phyloP scores from a whole-genome alignment of 352 stramenopile genomes.

The Pythium chondricola region DNA sequence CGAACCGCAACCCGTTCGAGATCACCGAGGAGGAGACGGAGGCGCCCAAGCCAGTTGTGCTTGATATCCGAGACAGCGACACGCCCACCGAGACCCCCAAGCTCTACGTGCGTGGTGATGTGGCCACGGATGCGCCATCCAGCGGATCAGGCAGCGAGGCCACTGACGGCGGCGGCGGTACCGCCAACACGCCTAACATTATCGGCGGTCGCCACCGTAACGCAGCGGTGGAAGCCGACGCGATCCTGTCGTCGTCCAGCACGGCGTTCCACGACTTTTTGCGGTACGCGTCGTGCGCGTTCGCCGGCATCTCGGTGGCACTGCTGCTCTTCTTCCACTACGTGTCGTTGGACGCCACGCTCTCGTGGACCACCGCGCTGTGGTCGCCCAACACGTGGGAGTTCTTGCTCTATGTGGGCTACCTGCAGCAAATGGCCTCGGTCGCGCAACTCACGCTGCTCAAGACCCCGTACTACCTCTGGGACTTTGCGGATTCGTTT shows the following conservation, averaged over 20 bases:
- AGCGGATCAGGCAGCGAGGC: slow-evolving; percentile 3
- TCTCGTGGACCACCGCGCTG: slow-evolving; percentile 28
- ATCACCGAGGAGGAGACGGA: slow-evolving; percentile 29
- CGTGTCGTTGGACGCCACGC: slow-evolving; percentile 37
- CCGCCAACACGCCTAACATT: slow-evolving; percentile 23
- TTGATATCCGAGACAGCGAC: background rate
- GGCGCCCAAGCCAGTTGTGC: slow-evolving; percentile 18
- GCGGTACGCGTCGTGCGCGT: slow-evolving; percentile 40
- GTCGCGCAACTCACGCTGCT: slow-evolving; percentile 53
- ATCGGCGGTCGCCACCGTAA: slow-evolving; percentile 51
- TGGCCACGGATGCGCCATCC: background rate
- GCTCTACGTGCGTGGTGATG: slow-evolving; percentile 13
- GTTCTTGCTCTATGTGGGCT: slow-evolving; percentile 61
- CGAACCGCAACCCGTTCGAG: slow-evolving; percentile 34
- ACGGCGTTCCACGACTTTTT: slow-evolving; percentile 51
- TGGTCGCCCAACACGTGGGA: slow-evolving; percentile 76
- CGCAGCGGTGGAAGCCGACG: slow-evolving; percentile 35
- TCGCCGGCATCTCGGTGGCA: slow-evolving; percentile 55
- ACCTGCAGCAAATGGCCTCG: slow-evolving; percentile 61
- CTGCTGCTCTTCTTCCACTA: slow-evolving; percentile 67
- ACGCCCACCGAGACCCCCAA: slow-evolving; percentile 1
- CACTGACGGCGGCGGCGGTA: background rate
- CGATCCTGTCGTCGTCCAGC: slow-evolving; percentile 33
- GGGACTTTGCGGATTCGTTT: slow-evolving; percentile 60
- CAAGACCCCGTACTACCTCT: slow-evolving; percentile 61